phyloP scores from a whole-genome alignment of 1,284 basidiomycete species.

The Exobasidium cylindrosporum region DNA sequence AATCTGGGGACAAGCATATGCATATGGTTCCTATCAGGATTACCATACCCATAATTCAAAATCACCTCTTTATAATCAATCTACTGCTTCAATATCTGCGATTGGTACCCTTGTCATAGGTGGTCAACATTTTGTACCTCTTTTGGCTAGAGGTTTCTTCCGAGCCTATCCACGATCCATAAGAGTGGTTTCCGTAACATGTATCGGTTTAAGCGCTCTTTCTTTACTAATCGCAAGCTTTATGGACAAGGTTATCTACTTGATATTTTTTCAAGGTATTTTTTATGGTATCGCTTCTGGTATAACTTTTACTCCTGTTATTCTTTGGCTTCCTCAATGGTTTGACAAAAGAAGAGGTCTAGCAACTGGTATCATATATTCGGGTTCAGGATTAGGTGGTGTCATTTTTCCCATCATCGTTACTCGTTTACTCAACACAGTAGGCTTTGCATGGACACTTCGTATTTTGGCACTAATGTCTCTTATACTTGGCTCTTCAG shows the following conservation, averaged over 20 bases:
- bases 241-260: slow-evolving; percentile 21
- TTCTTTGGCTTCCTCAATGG: slow-evolving; percentile 42
- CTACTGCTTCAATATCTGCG: slow-evolving; percentile 21
- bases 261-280: slow-evolving; percentile 39
- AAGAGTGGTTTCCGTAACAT: slow-evolving; percentile 25
- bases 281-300: slow-evolving; percentile 32
- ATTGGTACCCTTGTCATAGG: slow-evolving; percentile 37
- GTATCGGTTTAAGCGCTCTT: slow-evolving; percentile 20
- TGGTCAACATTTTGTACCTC: slow-evolving; percentile 35
- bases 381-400: slow-evolving; percentile 33
- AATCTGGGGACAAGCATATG: slow-evolving; percentile 35
- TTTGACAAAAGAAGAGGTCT: slow-evolving; percentile 31
- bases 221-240: slow-evolving; percentile 41
- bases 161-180: slow-evolving; percentile 27
- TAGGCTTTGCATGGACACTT: slow-evolving; percentile 42
- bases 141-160: slow-evolving; percentile 32
- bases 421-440: slow-evolving; percentile 20
- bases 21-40: slow-evolving; percentile 48
- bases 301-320: slow-evolving; percentile 31
- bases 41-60: slow-evolving; percentile 36
- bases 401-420: slow-evolving; percentile 40
- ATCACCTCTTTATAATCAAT: slow-evolving; percentile 30
- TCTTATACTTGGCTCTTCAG: slow-evolving; percentile 25
- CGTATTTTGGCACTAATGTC: slow-evolving; percentile 27
- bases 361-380: slow-evolving; percentile 39